Evolutionary conservation across 768 basidiomycete genomes (phyloP).

Genomic region (Hygrocybe coccinea): DNA sequence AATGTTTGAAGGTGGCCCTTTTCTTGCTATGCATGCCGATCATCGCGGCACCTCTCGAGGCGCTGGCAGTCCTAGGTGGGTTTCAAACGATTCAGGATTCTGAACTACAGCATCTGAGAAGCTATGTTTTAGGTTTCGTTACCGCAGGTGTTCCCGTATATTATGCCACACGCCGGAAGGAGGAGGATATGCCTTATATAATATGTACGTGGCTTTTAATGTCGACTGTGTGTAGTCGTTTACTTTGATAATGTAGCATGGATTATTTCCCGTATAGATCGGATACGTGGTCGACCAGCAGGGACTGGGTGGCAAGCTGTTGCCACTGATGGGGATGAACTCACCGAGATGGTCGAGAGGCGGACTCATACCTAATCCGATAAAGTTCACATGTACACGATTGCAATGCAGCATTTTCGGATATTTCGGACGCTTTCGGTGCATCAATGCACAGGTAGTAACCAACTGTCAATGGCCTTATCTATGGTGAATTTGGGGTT

Average conservation of each 20-base stretch:
- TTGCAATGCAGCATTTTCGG: too few species aligned
- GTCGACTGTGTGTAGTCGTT: neutral
- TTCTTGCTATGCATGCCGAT: constrained; percentile 93
- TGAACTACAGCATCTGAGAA: constrained; percentile 4
- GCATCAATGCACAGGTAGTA: too few species aligned
- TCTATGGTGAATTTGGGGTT: neutral
- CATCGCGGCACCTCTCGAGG: constrained; percentile 87
- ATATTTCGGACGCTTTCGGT: neutral
- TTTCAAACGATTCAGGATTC: constrained; percentile 3
- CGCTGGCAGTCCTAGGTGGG: constrained; percentile 79
- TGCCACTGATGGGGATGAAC: constrained; percentile 66
- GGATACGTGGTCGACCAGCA: constrained; percentile 48
- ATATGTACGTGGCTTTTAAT: constrained; percentile 36
- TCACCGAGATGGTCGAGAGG: constrained; percentile 59
- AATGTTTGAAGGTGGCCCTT: constrained; percentile 61
- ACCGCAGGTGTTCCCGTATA: constrained; percentile 77
- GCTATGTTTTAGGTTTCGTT: constrained; percentile 56
- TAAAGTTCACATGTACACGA: too few species aligned
- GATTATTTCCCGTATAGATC: constrained; percentile 39
- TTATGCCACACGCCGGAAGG: constrained; percentile 62
- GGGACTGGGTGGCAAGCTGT: constrained; percentile 75
- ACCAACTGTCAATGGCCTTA: too few species aligned
- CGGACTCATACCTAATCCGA: neutral
- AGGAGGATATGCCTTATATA: constrained; percentile 37
- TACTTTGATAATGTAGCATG: constrained; percentile 31